These are phyloP conservation scores for Protomyces lactucae-debilis DNA, from an alignment of 1,139 yeast genomes.

Conservation along the genomic window DNA sequence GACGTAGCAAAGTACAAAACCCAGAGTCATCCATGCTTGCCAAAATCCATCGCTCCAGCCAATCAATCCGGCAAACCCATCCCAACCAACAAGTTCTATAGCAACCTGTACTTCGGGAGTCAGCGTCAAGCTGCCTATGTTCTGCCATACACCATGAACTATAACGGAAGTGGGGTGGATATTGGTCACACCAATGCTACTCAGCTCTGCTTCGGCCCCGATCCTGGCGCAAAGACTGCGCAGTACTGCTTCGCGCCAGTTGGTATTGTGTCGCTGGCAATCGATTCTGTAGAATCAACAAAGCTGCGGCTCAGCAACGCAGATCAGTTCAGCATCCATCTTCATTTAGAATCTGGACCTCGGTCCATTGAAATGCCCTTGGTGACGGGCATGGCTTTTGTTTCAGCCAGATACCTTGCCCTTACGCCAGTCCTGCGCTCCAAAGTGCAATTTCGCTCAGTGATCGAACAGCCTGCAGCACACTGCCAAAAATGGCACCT, in stretches of 20 bases:
- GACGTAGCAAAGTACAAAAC: background rate
- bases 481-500: conserved; percentile 49
- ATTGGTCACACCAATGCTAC: conserved; percentile 7
- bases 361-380: conserved; percentile 41
- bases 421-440: conserved; percentile 54
- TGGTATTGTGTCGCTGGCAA: conserved; percentile 49
- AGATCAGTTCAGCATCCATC: conserved; percentile 55
- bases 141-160: conserved; percentile 62
- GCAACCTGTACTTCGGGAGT: conserved; percentile 53
- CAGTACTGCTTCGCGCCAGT: conserved; percentile 55
- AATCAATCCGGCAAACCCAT: conserved; percentile 34
- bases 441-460: conserved; percentile 24
- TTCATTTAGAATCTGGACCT: conserved; percentile 41
- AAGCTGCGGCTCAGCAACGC: conserved; percentile 45
- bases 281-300: conserved; percentile 52
- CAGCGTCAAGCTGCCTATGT: conserved; percentile 50
- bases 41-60: conserved; percentile 3
- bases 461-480: conserved; percentile 43
- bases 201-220: conserved; percentile 14
- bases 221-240: conserved; percentile 29
- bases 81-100: conserved; percentile 68
- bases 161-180: conserved; percentile 37
- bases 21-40: background rate
- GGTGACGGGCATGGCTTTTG: conserved; percentile 73
- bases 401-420: conserved; percentile 56